phyloP scores from a whole-genome alignment of 768 basidiomycete genomes.

The Xerocomus potaroensis region DNA sequence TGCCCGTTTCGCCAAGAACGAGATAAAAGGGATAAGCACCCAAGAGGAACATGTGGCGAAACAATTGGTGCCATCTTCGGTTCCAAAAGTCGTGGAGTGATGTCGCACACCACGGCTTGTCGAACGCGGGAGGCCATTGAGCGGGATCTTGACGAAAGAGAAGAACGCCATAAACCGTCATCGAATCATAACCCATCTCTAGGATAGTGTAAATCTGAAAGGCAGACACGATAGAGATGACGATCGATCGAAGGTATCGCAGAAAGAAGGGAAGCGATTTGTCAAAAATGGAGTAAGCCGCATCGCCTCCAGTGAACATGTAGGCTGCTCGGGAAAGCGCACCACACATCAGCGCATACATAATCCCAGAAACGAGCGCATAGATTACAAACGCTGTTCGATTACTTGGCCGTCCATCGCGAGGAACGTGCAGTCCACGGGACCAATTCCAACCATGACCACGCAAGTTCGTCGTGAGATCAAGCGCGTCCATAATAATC shows the following conservation, averaged over 20 bases:
- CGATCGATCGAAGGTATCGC: background rate
- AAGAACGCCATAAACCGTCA: background rate
- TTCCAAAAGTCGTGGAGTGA: background rate
- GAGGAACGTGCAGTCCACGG: background rate
- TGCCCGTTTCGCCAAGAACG: background rate
- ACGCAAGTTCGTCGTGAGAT: background rate
- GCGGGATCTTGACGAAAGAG: background rate
- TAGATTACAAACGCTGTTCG: background rate
- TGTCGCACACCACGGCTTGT: background rate
- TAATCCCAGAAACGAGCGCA: background rate
- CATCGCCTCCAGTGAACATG: background rate
- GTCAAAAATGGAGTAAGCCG: background rate
- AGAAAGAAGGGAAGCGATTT: background rate
- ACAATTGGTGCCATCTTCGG: background rate
- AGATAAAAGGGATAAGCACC: background rate
- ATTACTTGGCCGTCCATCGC: background rate
- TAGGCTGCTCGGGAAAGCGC: background rate
- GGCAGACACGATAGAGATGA: background rate
- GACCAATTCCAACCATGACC: constrained; percentile 1
- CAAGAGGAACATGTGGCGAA: background rate
- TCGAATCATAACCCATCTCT: background rate
- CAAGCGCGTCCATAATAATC: background rate
- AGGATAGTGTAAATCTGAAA: background rate
- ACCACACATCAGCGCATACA: background rate
- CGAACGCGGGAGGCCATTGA: background rate